phyloP scores from a whole-genome alignment of 306 rosid genomes.

The Echinosophora koreensis region DNA sequence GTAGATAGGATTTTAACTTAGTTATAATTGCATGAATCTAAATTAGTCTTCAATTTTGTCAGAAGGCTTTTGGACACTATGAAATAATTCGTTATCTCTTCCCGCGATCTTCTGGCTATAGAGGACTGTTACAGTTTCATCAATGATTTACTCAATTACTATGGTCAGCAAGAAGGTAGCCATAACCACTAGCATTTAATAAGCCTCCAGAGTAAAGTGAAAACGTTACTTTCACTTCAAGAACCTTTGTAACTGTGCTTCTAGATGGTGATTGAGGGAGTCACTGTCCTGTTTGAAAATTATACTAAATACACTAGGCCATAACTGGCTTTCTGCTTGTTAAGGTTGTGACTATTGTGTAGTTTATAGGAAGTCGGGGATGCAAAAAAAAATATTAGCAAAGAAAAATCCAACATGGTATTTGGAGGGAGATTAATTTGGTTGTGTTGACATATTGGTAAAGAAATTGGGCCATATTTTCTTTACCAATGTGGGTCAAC shows the following conservation, averaged over 20 bases:
- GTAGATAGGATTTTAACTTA: not conserved
- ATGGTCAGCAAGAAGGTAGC: slow-evolving; percentile 22
- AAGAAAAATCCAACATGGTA: too few species aligned
- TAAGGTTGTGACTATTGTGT: not conserved
- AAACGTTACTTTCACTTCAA: not conserved
- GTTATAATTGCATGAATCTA: not conserved
- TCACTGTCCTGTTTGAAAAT: slow-evolving; percentile 14
- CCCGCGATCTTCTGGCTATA: not conserved
- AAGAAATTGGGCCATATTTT: too few species aligned
- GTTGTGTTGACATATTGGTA: too few species aligned
- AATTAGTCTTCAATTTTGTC: slow-evolving; percentile 7
- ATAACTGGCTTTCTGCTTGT: not conserved
- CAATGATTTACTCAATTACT: slow-evolving; percentile 22
- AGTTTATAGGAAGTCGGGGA: too few species aligned
- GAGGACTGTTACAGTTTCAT: slow-evolving; percentile 7
- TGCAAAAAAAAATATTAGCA: too few species aligned
- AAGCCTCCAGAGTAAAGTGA: slow-evolving; percentile 5
- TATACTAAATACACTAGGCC: not conserved
- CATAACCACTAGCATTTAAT: slow-evolving; percentile 45
- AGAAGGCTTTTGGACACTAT: not conserved
- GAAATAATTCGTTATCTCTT: slow-evolving; percentile 11
- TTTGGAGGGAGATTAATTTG: too few species aligned
- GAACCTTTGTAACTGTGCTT: slow-evolving; percentile 11
- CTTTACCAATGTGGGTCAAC: too few species aligned
- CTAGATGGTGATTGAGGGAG: slow-evolving; percentile 14